Conservation (phyloP, 352 stramenopile species). For the Phytophthora syringae region DNA sequence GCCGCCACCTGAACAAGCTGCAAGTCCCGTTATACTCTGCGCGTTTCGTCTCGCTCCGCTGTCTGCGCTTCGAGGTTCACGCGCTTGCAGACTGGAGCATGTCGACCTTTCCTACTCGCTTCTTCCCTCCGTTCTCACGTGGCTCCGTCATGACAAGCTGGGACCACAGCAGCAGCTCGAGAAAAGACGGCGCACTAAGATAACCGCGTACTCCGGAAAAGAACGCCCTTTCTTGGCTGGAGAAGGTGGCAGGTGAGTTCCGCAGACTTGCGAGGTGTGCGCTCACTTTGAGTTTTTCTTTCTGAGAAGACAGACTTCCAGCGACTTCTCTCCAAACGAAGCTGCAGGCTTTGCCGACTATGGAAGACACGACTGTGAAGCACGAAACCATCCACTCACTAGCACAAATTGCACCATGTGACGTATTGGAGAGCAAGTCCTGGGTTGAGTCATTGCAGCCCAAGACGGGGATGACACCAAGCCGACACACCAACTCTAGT, state of each 20-base stretch:
- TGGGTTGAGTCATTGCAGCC: constrained; percentile 13
- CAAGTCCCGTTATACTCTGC: not conserved
- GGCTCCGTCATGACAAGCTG: constrained; percentile 21
- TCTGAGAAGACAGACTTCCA: constrained; percentile 27
- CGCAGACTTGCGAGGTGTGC: constrained; percentile 5
- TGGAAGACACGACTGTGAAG: constrained; percentile 18
- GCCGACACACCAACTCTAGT: constrained; percentile 13
- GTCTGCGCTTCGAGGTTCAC: constrained; percentile 15
- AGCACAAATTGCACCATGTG: constrained; percentile 1
- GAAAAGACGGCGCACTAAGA: constrained; percentile 31
- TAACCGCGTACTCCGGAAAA: constrained; percentile 1
- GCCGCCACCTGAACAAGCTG: not conserved
- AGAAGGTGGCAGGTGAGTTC: constrained; percentile 31
- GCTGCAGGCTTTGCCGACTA: constrained; percentile 1
- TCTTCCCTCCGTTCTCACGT: constrained; percentile 22
- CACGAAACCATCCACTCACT: not conserved
- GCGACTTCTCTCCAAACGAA: too few species aligned
- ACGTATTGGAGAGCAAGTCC: constrained; percentile 18
- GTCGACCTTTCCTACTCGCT: constrained; percentile 14
- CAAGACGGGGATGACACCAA: constrained; percentile 39
- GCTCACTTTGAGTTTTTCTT: constrained; percentile 40
- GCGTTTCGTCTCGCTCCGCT: not conserved
- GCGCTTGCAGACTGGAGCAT: constrained; percentile 16
- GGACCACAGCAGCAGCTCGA: constrained; percentile 26
- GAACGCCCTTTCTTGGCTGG: too few species aligned